These are phyloP conservation scores for Syzygium aqueum DNA, from an alignment of 345 rosid genomes.

Conservation along the genomic window DNA sequence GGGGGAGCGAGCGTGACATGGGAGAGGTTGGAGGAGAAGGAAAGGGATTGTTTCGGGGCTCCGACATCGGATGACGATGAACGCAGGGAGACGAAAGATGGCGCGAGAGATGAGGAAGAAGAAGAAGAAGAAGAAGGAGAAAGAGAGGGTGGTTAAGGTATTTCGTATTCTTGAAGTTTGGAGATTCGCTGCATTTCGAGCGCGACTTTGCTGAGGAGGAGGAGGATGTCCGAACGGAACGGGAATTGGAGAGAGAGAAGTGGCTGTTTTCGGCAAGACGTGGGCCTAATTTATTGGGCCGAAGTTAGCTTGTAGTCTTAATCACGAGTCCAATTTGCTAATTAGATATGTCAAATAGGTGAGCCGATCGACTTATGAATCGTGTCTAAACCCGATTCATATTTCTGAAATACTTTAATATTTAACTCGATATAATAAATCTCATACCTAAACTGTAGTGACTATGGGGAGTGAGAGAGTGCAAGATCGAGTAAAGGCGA, in stretches of 20 bases:
- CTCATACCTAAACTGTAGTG: too few relatives aligned
- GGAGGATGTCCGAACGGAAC: background rate
- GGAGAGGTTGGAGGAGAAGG: conserved; percentile 36
- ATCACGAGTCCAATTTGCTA: too few relatives aligned
- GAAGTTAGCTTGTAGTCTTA: background rate
- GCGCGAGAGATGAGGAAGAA: background rate
- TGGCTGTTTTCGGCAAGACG: background rate
- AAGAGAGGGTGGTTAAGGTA: background rate
- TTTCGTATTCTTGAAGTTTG: background rate
- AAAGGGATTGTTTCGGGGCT: conserved; percentile 52
- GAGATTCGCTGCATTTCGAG: background rate
- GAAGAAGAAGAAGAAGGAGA: background rate
- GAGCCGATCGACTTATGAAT: too few relatives aligned
- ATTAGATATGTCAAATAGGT: too few relatives aligned
- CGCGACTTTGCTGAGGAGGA: background rate
- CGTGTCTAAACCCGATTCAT: too few relatives aligned
- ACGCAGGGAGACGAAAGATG: background rate
- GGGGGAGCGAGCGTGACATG: conserved; percentile 23
- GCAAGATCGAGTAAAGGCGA: too few relatives aligned
- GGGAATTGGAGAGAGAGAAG: background rate
- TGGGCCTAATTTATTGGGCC: background rate
- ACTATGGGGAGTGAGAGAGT: too few relatives aligned
- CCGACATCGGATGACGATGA: background rate
- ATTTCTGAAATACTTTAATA: too few relatives aligned
- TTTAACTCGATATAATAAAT: too few relatives aligned